These are phyloP conservation scores for Bruguiera hainesii DNA, from an alignment of 441 rosid species.

Conservation along the genomic window DNA sequence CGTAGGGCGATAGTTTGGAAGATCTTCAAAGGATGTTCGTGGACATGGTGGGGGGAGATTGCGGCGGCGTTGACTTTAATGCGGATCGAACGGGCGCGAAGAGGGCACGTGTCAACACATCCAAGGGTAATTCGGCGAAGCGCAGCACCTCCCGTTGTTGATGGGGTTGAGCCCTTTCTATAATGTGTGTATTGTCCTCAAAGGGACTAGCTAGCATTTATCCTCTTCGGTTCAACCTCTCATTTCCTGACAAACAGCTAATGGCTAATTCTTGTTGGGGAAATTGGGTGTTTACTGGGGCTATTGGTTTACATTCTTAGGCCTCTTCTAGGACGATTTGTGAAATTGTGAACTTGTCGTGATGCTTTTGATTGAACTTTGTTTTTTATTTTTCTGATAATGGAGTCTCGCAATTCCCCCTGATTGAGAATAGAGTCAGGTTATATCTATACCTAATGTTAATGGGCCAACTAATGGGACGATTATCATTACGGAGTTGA, in stretches of 20 bases:
- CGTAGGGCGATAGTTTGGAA: slow-evolving; percentile 54
- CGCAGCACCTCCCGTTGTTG: slow-evolving; percentile 32
- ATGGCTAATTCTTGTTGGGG: neutral
- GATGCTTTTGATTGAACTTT: too few relatives aligned
- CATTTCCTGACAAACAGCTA: too few relatives aligned
- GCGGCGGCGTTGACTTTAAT: slow-evolving; percentile 23
- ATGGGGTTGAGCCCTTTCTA: neutral
- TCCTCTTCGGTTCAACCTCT: too few relatives aligned
- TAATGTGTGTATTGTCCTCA: too few relatives aligned
- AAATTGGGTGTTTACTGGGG: neutral
- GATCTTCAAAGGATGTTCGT: slow-evolving; percentile 64
- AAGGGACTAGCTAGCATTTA: neutral
- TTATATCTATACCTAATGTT: too few relatives aligned
- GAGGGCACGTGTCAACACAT: slow-evolving; percentile 37
- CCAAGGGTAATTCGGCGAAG: slow-evolving; percentile 42
- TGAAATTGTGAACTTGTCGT: too few relatives aligned
- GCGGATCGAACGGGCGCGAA: slow-evolving; percentile 31
- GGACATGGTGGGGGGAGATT: slow-evolving; percentile 61
- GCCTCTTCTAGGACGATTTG: too few relatives aligned
- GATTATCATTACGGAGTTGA: neutral
- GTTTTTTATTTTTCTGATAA: too few relatives aligned
- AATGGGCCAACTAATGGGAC: too few relatives aligned
- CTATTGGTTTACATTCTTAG: neutral
- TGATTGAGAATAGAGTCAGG: too few relatives aligned
- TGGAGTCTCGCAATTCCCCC: too few relatives aligned